Evolutionary conservation across 2,329 filamentous ascomycete species (phyloP), one percentile per base, ranked within the genome.

Genomic region (Monilinia laxa): DNA sequence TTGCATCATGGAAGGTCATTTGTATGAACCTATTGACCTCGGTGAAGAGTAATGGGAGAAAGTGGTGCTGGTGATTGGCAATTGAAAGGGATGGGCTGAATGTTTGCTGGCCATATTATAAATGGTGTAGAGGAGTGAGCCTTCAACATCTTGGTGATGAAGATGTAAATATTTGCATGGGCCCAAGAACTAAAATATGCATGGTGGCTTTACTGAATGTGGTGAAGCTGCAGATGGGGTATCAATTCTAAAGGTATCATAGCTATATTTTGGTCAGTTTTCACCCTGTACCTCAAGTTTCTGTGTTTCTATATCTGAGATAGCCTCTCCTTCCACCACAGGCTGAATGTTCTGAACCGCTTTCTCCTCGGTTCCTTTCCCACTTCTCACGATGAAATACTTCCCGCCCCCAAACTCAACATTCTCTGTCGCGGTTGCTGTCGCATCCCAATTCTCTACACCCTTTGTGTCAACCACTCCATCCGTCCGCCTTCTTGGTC

Each of bases 301-400:
- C 35, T 42, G 49, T 42, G 4, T 55, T 55, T 28, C 38, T 55
- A 38, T 55, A 7, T 54, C 23, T 9, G 31, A 10, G 25, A 31
- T 4, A n/a, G n/a, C 14, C 1, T 57, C 20, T 18, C 25, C 25
- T 49, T 49, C 42, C 20, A 23, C 47, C 28, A 2, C 16, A 4
- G 20, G 18, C n/a, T n/a, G 40, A 18, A 53, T 52, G 1, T 14
- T 14, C 1, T 42, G 31, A 28, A 49, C 62, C 12, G 49, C 20
- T 57, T 56, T 55, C 14, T 57, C 35, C 18, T 5, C 12, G 5
- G 5, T 14, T 20, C 25, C 64, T 23, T 76, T 75, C 49, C 72
- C 73, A 70, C 73, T 76, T 53, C 75, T 74, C 56, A 79, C 77
- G 62, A 78, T 73, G 68, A 78, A 78, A 69, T 74, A 78, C 18